These are phyloP conservation scores for Aspergillus intermedius DNA, from an alignment of 2,329 filamentous ascomycete genomes.

Conservation along the genomic window DNA sequence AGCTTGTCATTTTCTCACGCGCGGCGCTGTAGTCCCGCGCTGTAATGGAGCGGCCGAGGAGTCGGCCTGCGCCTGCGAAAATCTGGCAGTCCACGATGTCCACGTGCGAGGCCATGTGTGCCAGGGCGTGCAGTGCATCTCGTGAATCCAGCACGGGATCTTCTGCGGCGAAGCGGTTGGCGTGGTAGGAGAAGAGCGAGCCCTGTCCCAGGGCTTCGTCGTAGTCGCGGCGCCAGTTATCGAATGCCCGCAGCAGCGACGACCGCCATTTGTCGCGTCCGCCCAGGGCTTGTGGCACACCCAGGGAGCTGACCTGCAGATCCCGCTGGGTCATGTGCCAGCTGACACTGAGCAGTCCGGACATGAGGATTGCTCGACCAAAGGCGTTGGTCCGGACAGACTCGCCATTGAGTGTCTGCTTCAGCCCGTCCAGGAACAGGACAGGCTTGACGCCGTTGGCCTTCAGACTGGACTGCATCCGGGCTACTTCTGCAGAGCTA, in stretches of 20 bases:
- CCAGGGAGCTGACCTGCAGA: constrained; percentile 81
- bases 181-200: constrained; percentile 19
- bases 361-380: constrained; percentile 88
- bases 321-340: constrained; percentile 98
- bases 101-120: constrained; percentile 96
- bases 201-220: constrained; percentile 67
- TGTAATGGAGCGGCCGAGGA: constrained; percentile 80
- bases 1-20: constrained; percentile 79
- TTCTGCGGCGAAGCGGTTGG: constrained; percentile 42
- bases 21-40: constrained; percentile 72
- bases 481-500: constrained; percentile 76
- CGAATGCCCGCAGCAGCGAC: constrained; percentile 78
- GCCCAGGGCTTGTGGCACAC: constrained; percentile 71
- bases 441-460: constrained; percentile 77
- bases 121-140: constrained; percentile 84
- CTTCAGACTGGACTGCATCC: constrained; percentile 72
- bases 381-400: constrained; percentile 88
- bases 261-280: constrained; percentile 87
- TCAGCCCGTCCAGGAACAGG: constrained; percentile 84
- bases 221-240: constrained; percentile 89
- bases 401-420: constrained; percentile 78
- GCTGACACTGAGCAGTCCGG: constrained; percentile 82
- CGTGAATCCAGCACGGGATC: constrained; percentile 79
- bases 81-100: constrained; percentile 98
- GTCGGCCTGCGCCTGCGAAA: constrained; percentile 77